phyloP scores from a whole-genome alignment of 2,329 filamentous ascomycete species.

The Ophiostoma quercus region DNA sequence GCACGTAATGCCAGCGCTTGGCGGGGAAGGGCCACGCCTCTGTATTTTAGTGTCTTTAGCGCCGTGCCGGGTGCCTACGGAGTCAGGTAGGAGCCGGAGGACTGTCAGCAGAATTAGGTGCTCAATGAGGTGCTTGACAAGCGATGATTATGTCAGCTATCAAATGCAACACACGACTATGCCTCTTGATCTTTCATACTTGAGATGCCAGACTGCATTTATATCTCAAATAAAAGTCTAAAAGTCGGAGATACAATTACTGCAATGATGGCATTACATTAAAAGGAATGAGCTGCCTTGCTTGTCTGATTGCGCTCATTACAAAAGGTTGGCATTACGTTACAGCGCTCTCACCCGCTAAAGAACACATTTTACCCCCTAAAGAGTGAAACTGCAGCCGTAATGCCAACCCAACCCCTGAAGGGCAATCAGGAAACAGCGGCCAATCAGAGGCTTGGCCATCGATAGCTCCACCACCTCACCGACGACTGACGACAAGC shows the following conservation, averaged over 20 bases:
- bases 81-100: background rate
- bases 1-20: conserved; percentile 10
- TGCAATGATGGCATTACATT: background rate
- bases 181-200: background rate
- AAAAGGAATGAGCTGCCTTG: background rate
- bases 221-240: background rate
- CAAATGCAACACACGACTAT: background rate
- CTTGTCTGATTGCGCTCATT: background rate
- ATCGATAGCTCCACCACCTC: conserved; percentile 28
- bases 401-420: background rate
- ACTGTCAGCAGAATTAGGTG: background rate
- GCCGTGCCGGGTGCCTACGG: background rate
- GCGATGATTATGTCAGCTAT: background rate
- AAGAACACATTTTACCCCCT: background rate
- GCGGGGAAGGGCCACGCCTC: conserved; percentile 11
- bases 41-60: background rate
- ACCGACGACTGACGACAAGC: conserved; percentile 29
- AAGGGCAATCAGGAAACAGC: background rate
- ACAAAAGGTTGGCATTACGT: conserved; percentile 7
- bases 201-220: background rate
- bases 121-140: background rate
- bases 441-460: background rate
- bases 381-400: background rate
- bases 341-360: background rate
- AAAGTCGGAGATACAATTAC: background rate